Conservation (phyloP, 441 rosid genomes). For the Omphalea diandra region DNA sequence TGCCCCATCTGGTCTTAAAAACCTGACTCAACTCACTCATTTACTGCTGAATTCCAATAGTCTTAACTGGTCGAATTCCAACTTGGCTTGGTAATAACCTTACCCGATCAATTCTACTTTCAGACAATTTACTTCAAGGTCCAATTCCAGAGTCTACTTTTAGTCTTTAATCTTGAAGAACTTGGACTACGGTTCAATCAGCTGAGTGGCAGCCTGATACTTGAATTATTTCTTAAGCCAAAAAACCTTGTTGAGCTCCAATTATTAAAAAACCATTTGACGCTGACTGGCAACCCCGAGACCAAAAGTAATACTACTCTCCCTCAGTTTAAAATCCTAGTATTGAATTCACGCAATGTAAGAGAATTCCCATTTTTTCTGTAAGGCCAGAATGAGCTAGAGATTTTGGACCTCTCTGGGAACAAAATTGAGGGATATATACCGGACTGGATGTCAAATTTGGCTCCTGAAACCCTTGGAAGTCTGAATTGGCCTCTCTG, state of each 20-base stretch:
- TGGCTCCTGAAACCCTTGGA: neutral
- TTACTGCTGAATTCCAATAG: neutral
- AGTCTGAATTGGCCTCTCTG: slow-evolving; percentile 42
- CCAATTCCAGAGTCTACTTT: slow-evolving; percentile 38
- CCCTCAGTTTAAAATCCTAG: slow-evolving; percentile 3
- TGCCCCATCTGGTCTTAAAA: slow-evolving; percentile 17
- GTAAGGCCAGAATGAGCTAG: slow-evolving; percentile 8
- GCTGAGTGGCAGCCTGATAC: slow-evolving; percentile 14
- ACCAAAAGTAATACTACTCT: neutral
- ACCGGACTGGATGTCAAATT: slow-evolving; percentile 17
- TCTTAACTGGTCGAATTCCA: slow-evolving; percentile 47
- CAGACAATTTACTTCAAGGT: slow-evolving; percentile 45
- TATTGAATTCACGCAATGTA: slow-evolving; percentile 19
- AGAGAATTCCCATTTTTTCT: slow-evolving; percentile 24
- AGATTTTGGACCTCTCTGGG: neutral
- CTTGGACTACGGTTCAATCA: neutral
- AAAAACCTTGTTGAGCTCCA: neutral
- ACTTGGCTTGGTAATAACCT: slow-evolving; percentile 38
- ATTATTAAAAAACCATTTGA: slow-evolving; percentile 14
- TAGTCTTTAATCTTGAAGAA: slow-evolving; percentile 30
- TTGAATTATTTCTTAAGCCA: slow-evolving; percentile 15
- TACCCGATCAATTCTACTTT: slow-evolving; percentile 45
- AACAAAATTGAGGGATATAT: slow-evolving; percentile 23
- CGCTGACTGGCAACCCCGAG: neutral
- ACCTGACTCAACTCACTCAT: slow-evolving; percentile 12